Evolutionary conservation across 805 yeast genomes (phyloP).

Genomic region (Ogataea kodamae): DNA sequence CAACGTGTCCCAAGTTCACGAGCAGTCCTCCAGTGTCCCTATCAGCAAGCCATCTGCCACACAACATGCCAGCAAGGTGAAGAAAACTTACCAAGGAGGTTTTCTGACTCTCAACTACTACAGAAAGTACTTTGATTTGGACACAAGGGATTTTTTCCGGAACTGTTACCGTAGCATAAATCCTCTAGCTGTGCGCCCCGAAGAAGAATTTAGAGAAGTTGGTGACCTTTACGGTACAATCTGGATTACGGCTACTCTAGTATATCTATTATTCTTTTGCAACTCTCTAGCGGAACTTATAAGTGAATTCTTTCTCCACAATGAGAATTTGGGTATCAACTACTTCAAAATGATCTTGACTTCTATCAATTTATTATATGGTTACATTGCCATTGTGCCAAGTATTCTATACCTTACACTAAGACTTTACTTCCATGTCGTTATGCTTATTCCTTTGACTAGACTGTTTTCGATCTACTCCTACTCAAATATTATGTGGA

Average conservation of each 20-base stretch:
- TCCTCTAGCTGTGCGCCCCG: conserved; percentile 40
- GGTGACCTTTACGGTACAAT: conserved; percentile 85
- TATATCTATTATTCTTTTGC: conserved; percentile 70
- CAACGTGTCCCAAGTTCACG: neutral
- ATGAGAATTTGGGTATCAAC: conserved; percentile 38
- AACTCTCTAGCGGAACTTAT: conserved; percentile 65
- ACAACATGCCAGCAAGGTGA: conserved; percentile 13
- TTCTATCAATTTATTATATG: conserved; percentile 69
- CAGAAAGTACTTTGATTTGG: conserved; percentile 65
- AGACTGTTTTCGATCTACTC: conserved; percentile 76
- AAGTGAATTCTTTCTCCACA: conserved; percentile 45
- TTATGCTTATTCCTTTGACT: conserved; percentile 45
- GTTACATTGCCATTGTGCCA: conserved; percentile 72
- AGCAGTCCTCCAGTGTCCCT: neutral
- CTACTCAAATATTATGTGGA: conserved; percentile 79
- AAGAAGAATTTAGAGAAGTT: conserved; percentile 37
- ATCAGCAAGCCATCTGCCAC: neutral
- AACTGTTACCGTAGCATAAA: conserved; percentile 57
- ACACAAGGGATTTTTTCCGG: conserved; percentile 54
- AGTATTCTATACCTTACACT: conserved; percentile 47
- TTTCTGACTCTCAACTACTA: conserved; percentile 57
- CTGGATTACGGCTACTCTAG: conserved; percentile 85
- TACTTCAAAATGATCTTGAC: conserved; percentile 64
- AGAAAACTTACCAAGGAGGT: conserved; percentile 39
- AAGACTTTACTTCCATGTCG: conserved; percentile 51